phyloP scores from a whole-genome alignment of 805 yeast species.

The Maudiozyma barnettii region DNA sequence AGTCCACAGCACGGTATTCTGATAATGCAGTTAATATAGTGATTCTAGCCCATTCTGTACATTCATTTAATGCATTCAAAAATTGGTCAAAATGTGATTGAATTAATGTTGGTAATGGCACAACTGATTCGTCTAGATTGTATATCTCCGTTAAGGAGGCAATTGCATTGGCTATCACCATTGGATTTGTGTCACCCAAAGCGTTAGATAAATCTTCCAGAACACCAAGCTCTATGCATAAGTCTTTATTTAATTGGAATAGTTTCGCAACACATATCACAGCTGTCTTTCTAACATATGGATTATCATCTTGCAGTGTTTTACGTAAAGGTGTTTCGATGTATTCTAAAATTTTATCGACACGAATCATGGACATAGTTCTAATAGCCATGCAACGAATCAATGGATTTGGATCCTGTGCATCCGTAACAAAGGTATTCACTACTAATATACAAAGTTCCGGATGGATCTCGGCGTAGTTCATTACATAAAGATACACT shows the following conservation, averaged over 20 bases:
- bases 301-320: constrained; percentile 85
- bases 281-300: constrained; percentile 95
- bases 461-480: constrained; percentile 93
- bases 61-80: constrained; percentile 81
- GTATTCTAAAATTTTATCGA: constrained; percentile 90
- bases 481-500: constrained; percentile 90
- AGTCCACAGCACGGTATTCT: constrained; percentile 49
- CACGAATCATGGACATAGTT: constrained; percentile 97
- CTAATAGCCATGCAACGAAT: constrained; percentile 93
- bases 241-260: constrained; percentile 70
- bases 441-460: constrained; percentile 93
- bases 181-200: constrained; percentile 82
- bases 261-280: constrained; percentile 94
- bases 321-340: constrained; percentile 81
- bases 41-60: constrained; percentile 98
- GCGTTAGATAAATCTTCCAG: constrained; percentile 55
- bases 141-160: constrained; percentile 78
- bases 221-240: constrained; percentile 84
- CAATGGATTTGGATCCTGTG: constrained; percentile 93
- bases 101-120: constrained; percentile 33
- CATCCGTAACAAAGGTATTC: constrained; percentile 89
- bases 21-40: constrained; percentile 75
- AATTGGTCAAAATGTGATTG: constrained; percentile 46
- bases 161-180: constrained; percentile 94
- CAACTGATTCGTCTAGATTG: constrained; percentile 48